Evolutionary conservation across 768 basidiomycete species (phyloP), one percentile per base, ranked within the genome.

Genomic region (Rhodotorula taiwanensis): DNA sequence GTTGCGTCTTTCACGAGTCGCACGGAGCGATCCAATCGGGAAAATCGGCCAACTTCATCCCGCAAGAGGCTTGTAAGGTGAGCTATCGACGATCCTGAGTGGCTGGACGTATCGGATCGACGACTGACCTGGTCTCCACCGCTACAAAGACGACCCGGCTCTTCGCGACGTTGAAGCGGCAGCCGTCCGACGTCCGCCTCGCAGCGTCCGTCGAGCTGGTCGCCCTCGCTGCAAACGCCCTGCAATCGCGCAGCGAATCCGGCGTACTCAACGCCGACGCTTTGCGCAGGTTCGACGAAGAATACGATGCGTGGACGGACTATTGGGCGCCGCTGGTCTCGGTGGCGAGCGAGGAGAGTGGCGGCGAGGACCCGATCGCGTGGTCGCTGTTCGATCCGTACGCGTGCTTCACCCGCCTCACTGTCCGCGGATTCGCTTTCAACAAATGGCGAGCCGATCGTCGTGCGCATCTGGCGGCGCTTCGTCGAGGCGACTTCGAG

Each of bases 11-110:
- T 28, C 68, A 66, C 68, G 64, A 65, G 43, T 48, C 49, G 43
- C 68, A 70, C 30, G 68, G 68, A 34, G 63, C 64, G 4, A 50
- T 70, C 6, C 68, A 70, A 33, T 55, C 51, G 5, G 68, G 68
- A 50, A 62, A 62, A 39, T n/a, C 60, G 15, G 58, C 57, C 28
- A 65, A 70, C 51, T 62, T 62, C 21, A 33, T 33, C n/a, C 57
- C 58, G 4, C 57, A 59, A 27, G 64, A 62, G 36, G 68, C 64
- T 18, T 47, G 61, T 28, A 52, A 50, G 41, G 55, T 55, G 20
- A 10, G 43, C n/a, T n/a, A n/a, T n/a, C n/a, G n/a, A n/a, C n/a
- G n/a, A n/a, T n/a, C n/a, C n/a, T n/a, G n/a, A n/a, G n/a, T n/a
- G n/a, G n/a, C n/a, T n/a, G n/a, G n/a, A n/a, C n/a, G n/a, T n/a